Percentiles rank a stretch among this genome's conserved stretches.
Evolutionary conservation across 2,329 filamentous ascomycete genomes (phyloP).

Genomic region (Cladobotryum mycophilum): DNA sequence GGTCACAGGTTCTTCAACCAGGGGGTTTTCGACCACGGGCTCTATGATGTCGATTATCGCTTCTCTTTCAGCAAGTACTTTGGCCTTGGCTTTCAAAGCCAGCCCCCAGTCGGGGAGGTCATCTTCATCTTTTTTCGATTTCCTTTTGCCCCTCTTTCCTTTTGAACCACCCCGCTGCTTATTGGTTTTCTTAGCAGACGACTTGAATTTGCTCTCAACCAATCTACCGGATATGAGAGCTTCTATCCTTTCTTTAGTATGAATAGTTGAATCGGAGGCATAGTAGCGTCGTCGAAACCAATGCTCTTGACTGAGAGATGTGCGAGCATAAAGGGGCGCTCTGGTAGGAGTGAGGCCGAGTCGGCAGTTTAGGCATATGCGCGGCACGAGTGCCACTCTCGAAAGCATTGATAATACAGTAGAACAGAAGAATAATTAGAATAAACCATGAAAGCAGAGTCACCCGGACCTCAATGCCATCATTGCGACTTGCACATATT

Average conservation of each 20-base stretch:
- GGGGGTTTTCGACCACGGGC: neutral
- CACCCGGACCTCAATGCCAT: neutral
- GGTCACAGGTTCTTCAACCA: too few species aligned
- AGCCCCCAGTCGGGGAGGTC: slow-evolving; percentile 12
- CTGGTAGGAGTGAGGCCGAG: slow-evolving; percentile 18
- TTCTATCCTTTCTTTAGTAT: slow-evolving; percentile 21
- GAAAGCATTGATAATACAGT: slow-evolving; percentile 28
- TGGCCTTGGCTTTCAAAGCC: neutral
- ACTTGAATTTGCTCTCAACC: neutral
- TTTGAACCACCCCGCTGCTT: neutral
- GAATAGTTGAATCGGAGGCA: slow-evolving; percentile 18
- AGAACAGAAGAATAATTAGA: slow-evolving; percentile 6
- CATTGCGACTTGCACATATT: neutral
- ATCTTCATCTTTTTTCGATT: neutral
- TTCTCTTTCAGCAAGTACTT: neutral
- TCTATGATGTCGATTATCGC: neutral
- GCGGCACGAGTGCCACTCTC: slow-evolving; percentile 26
- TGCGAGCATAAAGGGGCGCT: neutral
- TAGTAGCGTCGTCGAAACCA: slow-evolving; percentile 15
- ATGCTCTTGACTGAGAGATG: neutral
- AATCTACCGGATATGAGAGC: slow-evolving; percentile 17
- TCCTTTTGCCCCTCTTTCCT: neutral
- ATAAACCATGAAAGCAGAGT: slow-evolving; percentile 6
- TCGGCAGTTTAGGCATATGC: slow-evolving; percentile 30
- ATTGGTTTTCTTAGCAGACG: neutral